Conservation (phyloP, 2,329 filamentous ascomycete species). For the Cryphonectria parasitica region DNA sequence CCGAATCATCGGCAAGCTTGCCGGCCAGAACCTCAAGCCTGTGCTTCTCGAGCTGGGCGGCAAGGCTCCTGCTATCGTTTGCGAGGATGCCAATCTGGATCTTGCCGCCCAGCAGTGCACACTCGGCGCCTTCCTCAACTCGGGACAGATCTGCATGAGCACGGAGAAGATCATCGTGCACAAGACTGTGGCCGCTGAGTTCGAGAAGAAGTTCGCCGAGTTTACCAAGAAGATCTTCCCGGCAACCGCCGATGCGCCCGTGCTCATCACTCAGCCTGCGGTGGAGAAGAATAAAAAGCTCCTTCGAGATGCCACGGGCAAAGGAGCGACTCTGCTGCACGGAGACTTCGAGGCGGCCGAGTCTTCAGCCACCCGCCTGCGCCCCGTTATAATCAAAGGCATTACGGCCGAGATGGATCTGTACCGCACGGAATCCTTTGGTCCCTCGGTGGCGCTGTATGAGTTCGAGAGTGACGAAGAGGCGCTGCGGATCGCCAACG, state of each 20-base stretch:
- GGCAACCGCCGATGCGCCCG: slow-evolving; percentile 65
- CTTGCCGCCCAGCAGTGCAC: slow-evolving; percentile 71
- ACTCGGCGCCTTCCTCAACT: slow-evolving; percentile 72
- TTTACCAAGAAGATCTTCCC: slow-evolving; percentile 49
- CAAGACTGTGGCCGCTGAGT: slow-evolving; percentile 49
- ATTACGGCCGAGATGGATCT: slow-evolving; percentile 74
- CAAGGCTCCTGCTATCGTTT: slow-evolving; percentile 78
- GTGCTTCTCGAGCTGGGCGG: slow-evolving; percentile 81
- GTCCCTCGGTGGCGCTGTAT: slow-evolving; percentile 71
- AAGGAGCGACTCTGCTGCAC: slow-evolving; percentile 62
- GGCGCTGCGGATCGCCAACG: slow-evolving; percentile 74
- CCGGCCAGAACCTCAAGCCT: slow-evolving; percentile 77
- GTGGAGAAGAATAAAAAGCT: slow-evolving; percentile 68
- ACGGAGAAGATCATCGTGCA: slow-evolving; percentile 74
- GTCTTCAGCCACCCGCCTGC: slow-evolving; percentile 44
- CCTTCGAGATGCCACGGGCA: slow-evolving; percentile 67
- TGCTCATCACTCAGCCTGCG: slow-evolving; percentile 71
- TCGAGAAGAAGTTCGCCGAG: slow-evolving; percentile 48
- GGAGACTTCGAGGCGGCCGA: slow-evolving; percentile 43
- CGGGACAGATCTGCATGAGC: slow-evolving; percentile 84
- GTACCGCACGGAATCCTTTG: slow-evolving; percentile 77
- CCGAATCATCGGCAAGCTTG: slow-evolving; percentile 69
- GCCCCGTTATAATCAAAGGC: slow-evolving; percentile 62
- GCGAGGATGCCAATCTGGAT: slow-evolving; percentile 78
- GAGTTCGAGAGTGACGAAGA: slow-evolving; percentile 71